These are phyloP conservation scores for Fennellomyces sp. DNA, from an alignment of 371 early-diverging fungal species.

Conservation along the genomic window DNA sequence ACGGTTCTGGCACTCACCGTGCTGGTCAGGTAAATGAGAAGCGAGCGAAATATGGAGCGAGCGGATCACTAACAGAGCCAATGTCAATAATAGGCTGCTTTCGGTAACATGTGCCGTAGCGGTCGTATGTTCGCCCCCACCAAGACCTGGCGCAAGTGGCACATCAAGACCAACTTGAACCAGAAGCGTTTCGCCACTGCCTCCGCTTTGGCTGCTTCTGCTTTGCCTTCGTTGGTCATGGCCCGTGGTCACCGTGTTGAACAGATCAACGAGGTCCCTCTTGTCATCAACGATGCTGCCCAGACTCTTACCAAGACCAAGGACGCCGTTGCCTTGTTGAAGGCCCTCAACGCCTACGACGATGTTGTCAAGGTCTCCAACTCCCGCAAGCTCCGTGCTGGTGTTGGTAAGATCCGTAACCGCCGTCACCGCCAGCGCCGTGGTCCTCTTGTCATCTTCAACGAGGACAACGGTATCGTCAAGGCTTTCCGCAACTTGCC, in stretches of 20 bases:
- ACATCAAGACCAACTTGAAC: conserved; percentile 98
- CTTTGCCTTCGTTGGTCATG: conserved; percentile 94
- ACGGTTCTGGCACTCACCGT: conserved; percentile 99
- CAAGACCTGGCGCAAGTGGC: conserved; percentile 99
- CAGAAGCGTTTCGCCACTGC: conserved; percentile 98
- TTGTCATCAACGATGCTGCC: conserved; percentile 88
- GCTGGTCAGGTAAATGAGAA: conserved; percentile 92
- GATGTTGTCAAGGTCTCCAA: conserved; percentile 98
- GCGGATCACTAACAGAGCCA: too few relatives aligned
- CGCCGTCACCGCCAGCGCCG: conserved; percentile 98
- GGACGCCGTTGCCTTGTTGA: conserved; percentile 93
- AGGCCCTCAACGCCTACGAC: conserved; percentile 91
- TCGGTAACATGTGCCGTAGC: conserved; percentile 99
- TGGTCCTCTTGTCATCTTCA: conserved; percentile 98
- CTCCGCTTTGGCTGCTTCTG: conserved; percentile 99
- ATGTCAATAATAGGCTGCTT: conserved; percentile 89
- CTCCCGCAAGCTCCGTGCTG: conserved; percentile 97
- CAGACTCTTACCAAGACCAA: conserved; percentile 95
- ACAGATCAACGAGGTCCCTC: conserved; percentile 95
- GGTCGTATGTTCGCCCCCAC: conserved; percentile 99
- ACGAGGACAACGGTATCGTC: conserved; percentile 94
- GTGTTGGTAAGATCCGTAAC: conserved; percentile 99
- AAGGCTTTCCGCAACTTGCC: conserved; percentile 99
- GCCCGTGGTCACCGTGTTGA: conserved; percentile 99
- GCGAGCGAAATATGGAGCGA: too few relatives aligned